These are phyloP conservation scores for Gossypium laxum DNA, from an alignment of 441 rosid species.

Conservation along the genomic window DNA sequence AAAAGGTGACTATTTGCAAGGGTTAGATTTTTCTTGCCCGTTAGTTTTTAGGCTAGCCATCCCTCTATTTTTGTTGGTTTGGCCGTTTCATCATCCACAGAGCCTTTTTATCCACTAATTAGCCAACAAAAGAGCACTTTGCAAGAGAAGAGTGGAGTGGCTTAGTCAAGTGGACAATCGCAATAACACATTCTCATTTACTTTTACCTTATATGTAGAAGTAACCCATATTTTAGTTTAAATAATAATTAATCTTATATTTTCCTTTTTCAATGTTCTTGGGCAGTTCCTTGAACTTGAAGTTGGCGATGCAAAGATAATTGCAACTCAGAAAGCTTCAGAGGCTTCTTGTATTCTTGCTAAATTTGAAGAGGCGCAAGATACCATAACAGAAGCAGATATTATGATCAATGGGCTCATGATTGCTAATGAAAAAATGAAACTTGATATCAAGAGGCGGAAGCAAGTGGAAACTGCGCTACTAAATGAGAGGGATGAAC, in stretches of 20 bases:
- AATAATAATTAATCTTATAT: background rate
- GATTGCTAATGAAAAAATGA: slow-evolving; percentile 73
- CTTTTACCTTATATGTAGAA: background rate
- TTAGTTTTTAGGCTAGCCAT: slow-evolving; percentile 1
- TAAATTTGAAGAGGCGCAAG: slow-evolving; percentile 89
- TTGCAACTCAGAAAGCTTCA: slow-evolving; percentile 51
- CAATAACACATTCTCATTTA: background rate
- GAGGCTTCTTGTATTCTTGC: slow-evolving; percentile 61
- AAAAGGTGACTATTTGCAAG: background rate
- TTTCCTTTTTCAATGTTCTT: slow-evolving; percentile 7
- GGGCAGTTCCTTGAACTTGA: slow-evolving; percentile 69
- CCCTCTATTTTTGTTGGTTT: background rate
- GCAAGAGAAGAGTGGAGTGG: background rate
- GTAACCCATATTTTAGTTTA: background rate
- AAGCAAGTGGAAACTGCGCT: slow-evolving; percentile 36
- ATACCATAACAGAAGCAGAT: slow-evolving; percentile 80
- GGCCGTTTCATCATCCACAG: background rate
- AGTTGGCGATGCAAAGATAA: slow-evolving; percentile 57
- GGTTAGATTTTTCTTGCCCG: background rate
- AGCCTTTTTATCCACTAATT: background rate
- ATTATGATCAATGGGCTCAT: slow-evolving; percentile 64
- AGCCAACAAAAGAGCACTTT: background rate
- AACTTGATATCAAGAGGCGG: slow-evolving; percentile 48
- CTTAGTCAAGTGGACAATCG: background rate
- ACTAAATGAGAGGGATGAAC: slow-evolving; percentile 45